phyloP scores from a whole-genome alignment of 495 filamentous ascomycete genomes.

The Friedmanniomyces endolithicus region DNA sequence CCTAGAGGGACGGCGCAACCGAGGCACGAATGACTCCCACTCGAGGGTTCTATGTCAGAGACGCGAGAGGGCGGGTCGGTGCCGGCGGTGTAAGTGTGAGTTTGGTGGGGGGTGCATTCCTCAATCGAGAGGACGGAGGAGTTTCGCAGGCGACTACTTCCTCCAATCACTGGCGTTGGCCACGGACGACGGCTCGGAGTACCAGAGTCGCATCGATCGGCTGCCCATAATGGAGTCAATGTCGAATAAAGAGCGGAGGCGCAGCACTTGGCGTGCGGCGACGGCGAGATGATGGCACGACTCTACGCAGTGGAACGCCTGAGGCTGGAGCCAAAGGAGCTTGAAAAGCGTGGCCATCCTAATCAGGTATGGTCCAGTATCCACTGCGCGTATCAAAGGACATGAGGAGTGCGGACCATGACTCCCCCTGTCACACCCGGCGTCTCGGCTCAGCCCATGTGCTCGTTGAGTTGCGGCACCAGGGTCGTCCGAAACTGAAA shows the following conservation, averaged over 20 bases:
- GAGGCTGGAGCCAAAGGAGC: too few species aligned
- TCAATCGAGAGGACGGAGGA: too few species aligned
- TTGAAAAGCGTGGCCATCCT: too few species aligned
- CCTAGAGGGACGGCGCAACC: background rate
- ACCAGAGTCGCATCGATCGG: background rate
- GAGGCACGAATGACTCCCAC: background rate
- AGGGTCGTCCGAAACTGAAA: too few species aligned
- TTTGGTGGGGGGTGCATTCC: too few species aligned
- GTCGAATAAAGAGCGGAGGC: background rate
- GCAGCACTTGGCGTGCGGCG: background rate
- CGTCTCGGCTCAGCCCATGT: background rate
- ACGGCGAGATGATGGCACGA: background rate
- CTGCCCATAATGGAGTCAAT: background rate
- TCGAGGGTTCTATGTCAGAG: background rate
- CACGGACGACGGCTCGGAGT: background rate
- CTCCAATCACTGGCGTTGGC: too few species aligned
- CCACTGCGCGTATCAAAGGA: too few species aligned
- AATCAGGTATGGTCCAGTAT: too few species aligned
- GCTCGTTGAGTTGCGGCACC: background rate
- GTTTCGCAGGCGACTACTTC: too few species aligned
- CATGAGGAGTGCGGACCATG: too few species aligned
- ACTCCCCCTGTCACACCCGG: background rate
- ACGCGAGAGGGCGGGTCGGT: background rate
- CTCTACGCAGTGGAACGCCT: too few species aligned
- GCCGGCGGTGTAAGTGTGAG: background rate